Base-by-base conservation (phyloP, 176 grass and related monocot genomes). In the Typha latifolia region DNA sequence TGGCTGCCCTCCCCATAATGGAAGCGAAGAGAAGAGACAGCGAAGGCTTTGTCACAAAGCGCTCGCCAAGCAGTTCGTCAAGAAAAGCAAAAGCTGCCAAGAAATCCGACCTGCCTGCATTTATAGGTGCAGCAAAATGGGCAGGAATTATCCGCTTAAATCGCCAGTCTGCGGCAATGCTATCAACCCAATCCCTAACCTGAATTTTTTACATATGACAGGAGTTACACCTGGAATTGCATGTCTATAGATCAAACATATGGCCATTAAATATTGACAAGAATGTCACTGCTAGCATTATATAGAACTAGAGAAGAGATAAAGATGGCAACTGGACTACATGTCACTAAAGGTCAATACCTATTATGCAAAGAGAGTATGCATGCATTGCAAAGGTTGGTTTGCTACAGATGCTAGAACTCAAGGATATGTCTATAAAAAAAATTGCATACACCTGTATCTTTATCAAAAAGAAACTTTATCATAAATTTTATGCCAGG, bases 181-280 rank as follows among this genome's bases (percentile, higher is more conserved):
- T 78, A 72, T 92, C 89, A 13, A 80, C 72, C 89, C 89, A 97
- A 75, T 90, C 85, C 31, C 78, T 86, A 31, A 92, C 94, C 85
- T 90, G 72, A 72, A 70, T n/a, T 19, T 9, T 59, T 57, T 59
- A 21, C 1, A 59, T 9, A 43, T 10, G 20, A 59, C 53, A 59
- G 53, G 20, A 10, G 16, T 59, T 57, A 57, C 2, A 20, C n/a
- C 53, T 57, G 53, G 16, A 57, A 16, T 57, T 43, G 34, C 34
- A 7, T 43, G 37, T 43, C 37, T 43, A 43, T 10, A 43, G 9
- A 0, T 43, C 37, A 43, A 43, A 59, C n/a, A 21, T 19, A 59
- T 11, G 18, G 20, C 53, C 16, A 59, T 59, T 59, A 59, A 59
- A 21, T 59, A 20, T 21, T 6, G 11, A 59, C n/a, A 55, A 43